A percentile compares a stretch with the other conserved stretches of the same genome.
Conservation (phyloP, 2,329 filamentous ascomycete genomes). For the Xylariales sp. region DNA sequence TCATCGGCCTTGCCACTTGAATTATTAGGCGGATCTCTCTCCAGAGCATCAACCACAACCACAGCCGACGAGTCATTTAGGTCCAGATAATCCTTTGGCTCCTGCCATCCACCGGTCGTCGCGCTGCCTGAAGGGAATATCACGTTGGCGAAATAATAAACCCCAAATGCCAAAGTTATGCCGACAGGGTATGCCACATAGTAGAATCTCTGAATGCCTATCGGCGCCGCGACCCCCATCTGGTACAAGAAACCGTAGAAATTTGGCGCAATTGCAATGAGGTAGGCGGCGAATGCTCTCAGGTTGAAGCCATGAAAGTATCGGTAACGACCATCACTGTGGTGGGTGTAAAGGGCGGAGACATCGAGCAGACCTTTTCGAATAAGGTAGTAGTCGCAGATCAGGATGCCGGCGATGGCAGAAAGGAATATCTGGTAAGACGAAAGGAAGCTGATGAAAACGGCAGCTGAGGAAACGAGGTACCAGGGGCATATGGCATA, state of each 20-base stretch:
- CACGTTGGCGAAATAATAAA: conserved; percentile 18
- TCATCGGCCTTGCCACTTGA: no score
- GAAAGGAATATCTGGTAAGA: conserved; percentile 38
- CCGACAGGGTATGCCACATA: conserved; percentile 52
- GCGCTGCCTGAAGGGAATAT: conserved; percentile 12
- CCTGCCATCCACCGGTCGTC: conserved; percentile 22
- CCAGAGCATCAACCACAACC: background rate
- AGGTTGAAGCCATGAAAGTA: conserved; percentile 30
- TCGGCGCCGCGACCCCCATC: conserved; percentile 31
- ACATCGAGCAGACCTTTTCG: conserved; percentile 1
- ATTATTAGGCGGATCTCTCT: no score
- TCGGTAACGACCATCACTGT: conserved; percentile 23
- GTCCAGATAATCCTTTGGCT: conserved; percentile 29
- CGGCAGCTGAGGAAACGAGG: conserved; percentile 22
- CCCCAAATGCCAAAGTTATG: conserved; percentile 35
- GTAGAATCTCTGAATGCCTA: conserved; percentile 40
- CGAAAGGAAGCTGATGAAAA: conserved; percentile 34
- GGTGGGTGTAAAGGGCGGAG: conserved; percentile 14
- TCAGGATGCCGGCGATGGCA: conserved; percentile 34
- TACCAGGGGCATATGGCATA: conserved; percentile 18
- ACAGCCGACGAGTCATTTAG: conserved; percentile 11
- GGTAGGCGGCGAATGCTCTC: conserved; percentile 26
- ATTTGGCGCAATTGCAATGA: conserved; percentile 29
- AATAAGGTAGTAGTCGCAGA: conserved; percentile 30
- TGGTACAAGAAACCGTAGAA: conserved; percentile 36